These are phyloP conservation scores for Hemisphaericaspora lyxosophila DNA, from an alignment of 1,139 yeast species.

Conservation along the genomic window DNA sequence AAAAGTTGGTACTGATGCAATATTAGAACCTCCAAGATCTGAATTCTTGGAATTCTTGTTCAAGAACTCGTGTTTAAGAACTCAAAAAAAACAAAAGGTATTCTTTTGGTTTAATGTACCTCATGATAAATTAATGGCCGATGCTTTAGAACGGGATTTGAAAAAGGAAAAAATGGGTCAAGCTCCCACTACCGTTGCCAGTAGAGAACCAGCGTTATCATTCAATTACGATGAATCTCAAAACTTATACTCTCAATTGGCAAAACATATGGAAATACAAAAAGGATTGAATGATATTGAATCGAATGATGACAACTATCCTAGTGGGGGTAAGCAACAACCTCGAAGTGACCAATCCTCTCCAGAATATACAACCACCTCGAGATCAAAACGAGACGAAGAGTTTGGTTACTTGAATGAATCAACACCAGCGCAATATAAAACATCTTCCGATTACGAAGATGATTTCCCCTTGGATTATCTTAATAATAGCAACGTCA, in stretches of 20 bases:
- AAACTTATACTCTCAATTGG: constrained; percentile 49
- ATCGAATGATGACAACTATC: background rate
- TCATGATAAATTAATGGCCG: constrained; percentile 89
- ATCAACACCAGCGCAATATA: constrained; percentile 28
- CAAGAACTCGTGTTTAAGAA: constrained; percentile 83
- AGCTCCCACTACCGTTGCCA: constrained; percentile 59
- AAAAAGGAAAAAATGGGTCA: constrained; percentile 68
- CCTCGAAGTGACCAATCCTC: constrained; percentile 14
- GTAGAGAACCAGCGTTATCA: constrained; percentile 61
- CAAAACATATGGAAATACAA: constrained; percentile 43
- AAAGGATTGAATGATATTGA: constrained; percentile 14
- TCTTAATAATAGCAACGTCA: constrained; percentile 29
- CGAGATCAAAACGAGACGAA: constrained; percentile 12
- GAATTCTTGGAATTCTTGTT: constrained; percentile 81
- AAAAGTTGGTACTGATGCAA: constrained; percentile 86
- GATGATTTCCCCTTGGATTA: constrained; percentile 74
- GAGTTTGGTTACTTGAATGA: constrained; percentile 22
- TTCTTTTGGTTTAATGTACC: constrained; percentile 97
- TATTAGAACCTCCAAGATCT: constrained; percentile 85
- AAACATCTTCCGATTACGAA: constrained; percentile 32
- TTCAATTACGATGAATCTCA: constrained; percentile 54
- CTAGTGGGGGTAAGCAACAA: constrained; percentile 5
- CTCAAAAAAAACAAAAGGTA: constrained; percentile 96
- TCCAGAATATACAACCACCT: constrained; percentile 20
- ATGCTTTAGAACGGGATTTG: constrained; percentile 89